Conservation (phyloP, 805 yeast genomes). For the Kazachstania psychrophila region DNA sequence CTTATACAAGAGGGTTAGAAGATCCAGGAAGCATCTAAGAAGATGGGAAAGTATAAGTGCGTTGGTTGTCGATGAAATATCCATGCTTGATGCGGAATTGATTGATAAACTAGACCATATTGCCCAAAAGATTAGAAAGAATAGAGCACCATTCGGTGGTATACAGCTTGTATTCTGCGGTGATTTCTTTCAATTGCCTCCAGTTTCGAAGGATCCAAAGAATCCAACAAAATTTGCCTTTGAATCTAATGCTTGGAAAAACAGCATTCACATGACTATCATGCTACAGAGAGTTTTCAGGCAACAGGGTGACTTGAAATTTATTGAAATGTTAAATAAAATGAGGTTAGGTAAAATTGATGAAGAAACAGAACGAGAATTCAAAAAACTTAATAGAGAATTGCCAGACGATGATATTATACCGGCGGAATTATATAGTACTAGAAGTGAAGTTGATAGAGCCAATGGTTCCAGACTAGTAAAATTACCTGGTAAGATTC, state of each 20-base stretch:
- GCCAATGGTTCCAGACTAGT: constrained; percentile 49
- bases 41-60: constrained; percentile 54
- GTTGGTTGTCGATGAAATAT: constrained; percentile 65
- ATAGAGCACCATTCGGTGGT: constrained; percentile 62
- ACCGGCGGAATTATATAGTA: constrained; percentile 69
- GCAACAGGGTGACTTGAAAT: constrained; percentile 62
- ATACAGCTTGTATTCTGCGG: constrained; percentile 71
- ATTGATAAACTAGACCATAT: constrained; percentile 55
- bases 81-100: constrained; percentile 67
- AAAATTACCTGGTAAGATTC: constrained; percentile 36
- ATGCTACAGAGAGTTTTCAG: constrained; percentile 60
- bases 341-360: constrained; percentile 57
- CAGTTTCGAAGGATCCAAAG: constrained; percentile 32
- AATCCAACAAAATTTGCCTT: constrained; percentile 45
- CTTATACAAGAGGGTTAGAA: constrained; percentile 43
- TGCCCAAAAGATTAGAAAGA: constrained; percentile 43
- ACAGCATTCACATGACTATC: constrained; percentile 47
- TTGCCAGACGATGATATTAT: constrained; percentile 50
- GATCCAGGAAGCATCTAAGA: constrained; percentile 39
- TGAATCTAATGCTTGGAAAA: constrained; percentile 54
- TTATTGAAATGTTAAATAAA: constrained; percentile 67
- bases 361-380: constrained; percentile 39
- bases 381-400: constrained; percentile 43
- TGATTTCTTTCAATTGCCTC: constrained; percentile 77
- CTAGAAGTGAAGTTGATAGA: constrained; percentile 59